Base-by-base conservation (phyloP, 176 grass and related monocot species). In the Microstegium vimineum region DNA sequence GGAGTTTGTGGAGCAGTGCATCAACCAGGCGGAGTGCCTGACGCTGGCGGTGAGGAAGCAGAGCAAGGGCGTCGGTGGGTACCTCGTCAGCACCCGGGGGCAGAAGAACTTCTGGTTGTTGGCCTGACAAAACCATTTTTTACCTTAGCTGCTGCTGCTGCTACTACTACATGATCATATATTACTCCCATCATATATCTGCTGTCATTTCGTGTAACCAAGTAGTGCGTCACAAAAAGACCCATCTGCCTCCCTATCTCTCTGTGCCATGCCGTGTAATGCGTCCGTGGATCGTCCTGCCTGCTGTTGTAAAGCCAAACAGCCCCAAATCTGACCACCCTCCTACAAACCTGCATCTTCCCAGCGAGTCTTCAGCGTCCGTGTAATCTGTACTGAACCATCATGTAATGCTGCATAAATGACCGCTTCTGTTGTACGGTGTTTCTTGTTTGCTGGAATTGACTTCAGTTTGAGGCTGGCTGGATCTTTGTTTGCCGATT, bases 71-170 rank as follows among this genome's bases (percentile, higher is more conserved):
- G 61, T 98, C 56, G 95, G 95, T 22, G 95, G 95, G 22, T 98
- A 94, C 86, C 90, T 93, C 68, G 34, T 93, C 90, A 94, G 92
- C 87, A 94, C 88, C 71, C 87, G 90, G 78, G 89, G 95, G 95
- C 95, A 98, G 85, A 98, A 98, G 95, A 91, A 98, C 86, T 98
- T 98, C 86, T 94, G 95, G 95, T 82, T 98, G 33, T 77, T 94
- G 41, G 95, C 95, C 16, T 95, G 85, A 94, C 65, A 23, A n/a
- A n/a, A 64, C 61, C 61, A n/a, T 45, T n/a, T n/a, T n/a, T 35
- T 69, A 63, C 68, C n/a, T 23, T 54, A 40, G 30, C 54, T 62
- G 1, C 41, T 3, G n/a, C n/a, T n/a, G 42, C 13, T 45, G 5
- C 47, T 45, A 36, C 32, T 47, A 32, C 77, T 57, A 49, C 28